Base-by-base conservation (phyloP, 345 rosid genomes). In the Gossypium mustelinum region DNA sequence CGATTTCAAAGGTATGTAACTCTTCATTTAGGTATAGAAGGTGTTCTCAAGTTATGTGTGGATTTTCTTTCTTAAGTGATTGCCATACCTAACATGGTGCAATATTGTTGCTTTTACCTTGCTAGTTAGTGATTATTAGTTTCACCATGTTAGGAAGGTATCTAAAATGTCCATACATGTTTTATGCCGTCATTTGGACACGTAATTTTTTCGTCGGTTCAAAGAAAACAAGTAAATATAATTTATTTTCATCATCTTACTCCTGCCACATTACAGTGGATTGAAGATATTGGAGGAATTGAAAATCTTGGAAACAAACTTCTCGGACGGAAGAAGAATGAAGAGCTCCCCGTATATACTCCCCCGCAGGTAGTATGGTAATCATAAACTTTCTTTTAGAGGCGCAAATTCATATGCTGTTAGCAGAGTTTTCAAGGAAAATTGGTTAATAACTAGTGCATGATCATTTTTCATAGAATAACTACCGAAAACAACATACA, bases 231-330 rank as follows among this genome's bases (percentile, higher is more conserved):
- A 57, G 27, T 18, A 16, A 54, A 72, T 20, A 17, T 6, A 52
- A 27, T 45, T 55, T 45, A 18, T 20, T 39, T 68, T 14, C 34
- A 14, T 34, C 54, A 22, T 70, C 73, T 63, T 59, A 76, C 22
- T 52, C 45, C 11, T 72, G 60, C 79, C 70, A 75, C 24, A 17
- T 81, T 59, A 69, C 80, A 92, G 98, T 94, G 97, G 96, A 79
- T 94, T 60, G 89, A 94, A 51, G 98, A 90, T 18, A 88, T 83
- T 64, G 98, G 97, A 66, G 98, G 98, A 59, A 76, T 86, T 63
- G 87, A 90, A 79, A 85, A 75, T 73, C 90, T 94, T 44, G 97
- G 90, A 60, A 52, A 83, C 71, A 85, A 76, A 67, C 98, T 94
- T 77, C 85, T 94, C 54, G 86, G 83, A 72, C 79, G 80, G 73